Evolutionary conservation across 768 basidiomycete species (phyloP), one percentile per base, ranked within the genome.

Genomic region (Nidularia sp.): DNA sequence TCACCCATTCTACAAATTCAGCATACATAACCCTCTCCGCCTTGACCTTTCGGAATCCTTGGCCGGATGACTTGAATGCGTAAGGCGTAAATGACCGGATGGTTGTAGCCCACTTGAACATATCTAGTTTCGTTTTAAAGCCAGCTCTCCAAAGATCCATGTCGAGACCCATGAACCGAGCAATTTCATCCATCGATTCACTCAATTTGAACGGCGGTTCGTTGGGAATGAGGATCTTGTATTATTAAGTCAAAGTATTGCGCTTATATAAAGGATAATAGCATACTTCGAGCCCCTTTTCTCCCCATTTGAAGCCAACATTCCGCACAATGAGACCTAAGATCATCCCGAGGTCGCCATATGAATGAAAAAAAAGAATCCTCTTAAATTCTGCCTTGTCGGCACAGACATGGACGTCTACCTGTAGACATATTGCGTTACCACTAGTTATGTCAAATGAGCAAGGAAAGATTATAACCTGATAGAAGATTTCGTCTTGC

Each of bases 311-410:
- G 2, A 89, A 57, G 2, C 85, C 82, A 45, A 67, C 66, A 49
- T 78, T 78, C 39, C 75, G 73, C 6, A 73, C 77, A 13, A 88
- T 63, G 10, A 84, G 62, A 7, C 81, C 78, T 46, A 89, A 64
- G 12, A 89, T 85, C 79, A 87, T 86, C 0, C 83, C 84, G 13
- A 88, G 71, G 57, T 88, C 88, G 6, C 88, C 88, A 57, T 87
- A 88, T 1, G 80, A 77, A 52, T 81, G 75, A 58, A 79, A 79
- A 64, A 86, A 79, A 22, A 73, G 60, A 12, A 79, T 64, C 18
- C 81, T 70, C 22, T 82, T 71, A 64, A 68, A 80, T 58, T 80
- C 80, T 15, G 67, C 72, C 58, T 66, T 65, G 61, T 80, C 74
- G 2, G 58, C 62, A 58, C 84, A 86, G 2, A 85, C 76, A 54